Evolutionary conservation across 768 basidiomycete genomes (phyloP).

Genomic region (Boletus subcaerulescens): DNA sequence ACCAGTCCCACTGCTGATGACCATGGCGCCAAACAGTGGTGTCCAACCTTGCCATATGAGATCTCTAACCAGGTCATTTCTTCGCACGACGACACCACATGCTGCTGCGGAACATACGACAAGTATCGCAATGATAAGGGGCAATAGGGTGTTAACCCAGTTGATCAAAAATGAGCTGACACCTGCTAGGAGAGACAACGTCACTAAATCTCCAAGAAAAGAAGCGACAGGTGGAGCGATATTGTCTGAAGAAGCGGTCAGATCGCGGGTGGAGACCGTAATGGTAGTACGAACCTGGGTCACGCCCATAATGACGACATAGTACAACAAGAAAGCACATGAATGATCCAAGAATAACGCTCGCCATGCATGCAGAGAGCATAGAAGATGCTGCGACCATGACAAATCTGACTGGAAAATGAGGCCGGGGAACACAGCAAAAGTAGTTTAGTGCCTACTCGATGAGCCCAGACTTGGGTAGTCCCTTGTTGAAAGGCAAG

Average conservation of each 20-base stretch:
- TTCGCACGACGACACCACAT: conserved; percentile 55
- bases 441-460: conserved; percentile 31
- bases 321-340: conserved; percentile 84
- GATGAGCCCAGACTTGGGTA: conserved; percentile 36
- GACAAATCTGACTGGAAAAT: conserved; percentile 51
- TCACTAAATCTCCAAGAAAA: conserved; percentile 90
- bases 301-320: conserved; percentile 69
- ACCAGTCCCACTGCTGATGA: conserved; percentile 83
- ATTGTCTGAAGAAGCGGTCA: conserved; percentile 59
- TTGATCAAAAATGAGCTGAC: conserved; percentile 71
- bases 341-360: conserved; percentile 82
- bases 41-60: conserved; percentile 86
- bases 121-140: conserved; percentile 51
- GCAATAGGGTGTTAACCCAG: conserved; percentile 61
- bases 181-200: conserved; percentile 76
- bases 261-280: neutral
- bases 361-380: conserved; percentile 76
- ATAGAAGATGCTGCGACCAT: conserved; percentile 78
- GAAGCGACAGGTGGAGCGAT: conserved; percentile 93
- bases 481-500: conserved; percentile 24
- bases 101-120: conserved; percentile 46
- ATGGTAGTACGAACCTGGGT: conserved; percentile 65
- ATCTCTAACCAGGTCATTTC: conserved; percentile 66
- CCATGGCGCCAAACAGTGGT: conserved; percentile 88
- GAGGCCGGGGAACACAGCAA: conserved; percentile 2